Evolutionary conservation across 2,329 filamentous ascomycete species (phyloP), one percentile per base, ranked within the genome.

Genomic region (Neofusicoccum cordaticola): DNA sequence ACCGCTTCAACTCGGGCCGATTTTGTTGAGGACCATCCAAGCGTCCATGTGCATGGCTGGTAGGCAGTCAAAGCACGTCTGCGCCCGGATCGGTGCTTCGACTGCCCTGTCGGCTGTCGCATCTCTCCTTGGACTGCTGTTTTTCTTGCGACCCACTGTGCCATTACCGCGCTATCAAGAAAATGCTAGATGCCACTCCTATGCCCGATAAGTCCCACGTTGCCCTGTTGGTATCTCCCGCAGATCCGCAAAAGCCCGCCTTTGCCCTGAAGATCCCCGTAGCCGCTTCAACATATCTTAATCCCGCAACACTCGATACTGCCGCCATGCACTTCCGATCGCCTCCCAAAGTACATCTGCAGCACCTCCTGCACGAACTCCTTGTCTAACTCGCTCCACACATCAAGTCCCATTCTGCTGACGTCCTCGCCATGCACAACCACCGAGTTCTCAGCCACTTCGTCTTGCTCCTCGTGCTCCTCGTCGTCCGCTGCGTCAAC

Each of bases 221-320:
- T 22, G 39, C 13, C 53, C 22, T 31, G 17, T 11, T 44, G 39
- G 39, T 35, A 41, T 44, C 39, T 19, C 11, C 12, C 34, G 5
- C 11, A 12, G 9, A 17, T 44, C 19, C n/a, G 39, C 39, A 57
- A 12, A 34, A 34, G 9, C 47, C 47, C 47, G 27, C 27, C 47
- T 22, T 31, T 34, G 27, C 13, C 47, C 47, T 34, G 47, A 31
- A 44, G 27, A 13, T 41, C 39, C 22, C 27, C 11, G 15, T 5
- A 8, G 27, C 7, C 37, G 12, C 39, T 8, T 64, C 62, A 90
- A 72, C 89, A 92, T 37, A 93, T 85, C 71, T 85, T 81, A 60
- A 93, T 79, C 4, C 90, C 90, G 70, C 90, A 92, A n/a, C 91
- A 85, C 72, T 91, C 88, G 2, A 93, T 81, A n/a, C 85, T 85